Base-by-base conservation (phyloP, 345 rosid species). In the Diplotaxis tenuifolia region DNA sequence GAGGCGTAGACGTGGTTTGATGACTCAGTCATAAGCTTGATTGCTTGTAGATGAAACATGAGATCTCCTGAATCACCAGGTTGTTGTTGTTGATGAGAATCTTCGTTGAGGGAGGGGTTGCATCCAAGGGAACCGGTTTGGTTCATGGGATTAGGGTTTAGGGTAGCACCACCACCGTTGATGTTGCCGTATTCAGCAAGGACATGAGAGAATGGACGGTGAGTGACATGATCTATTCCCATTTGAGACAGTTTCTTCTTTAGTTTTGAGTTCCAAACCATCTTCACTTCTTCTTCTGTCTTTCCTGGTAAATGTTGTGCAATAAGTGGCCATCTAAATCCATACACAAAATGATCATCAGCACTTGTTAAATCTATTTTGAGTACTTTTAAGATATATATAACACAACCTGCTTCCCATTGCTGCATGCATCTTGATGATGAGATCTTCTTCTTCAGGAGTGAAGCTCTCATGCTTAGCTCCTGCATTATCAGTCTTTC, bases 161-260 rank as follows among this genome's bases (percentile, higher is more conserved):
- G 36, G 66, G 25, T 68, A 68, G 60, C 73, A 60, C 70, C 70
- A 63, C 92, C 50, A 63, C 92, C 84, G 2, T 89, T 86, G 32
- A 92, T 92, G 86, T 77, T 88, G 38, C 93, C 99, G 69, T 86
- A 95, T 61, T 95, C 96, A 31, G 92, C 89, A 28, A 92, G 85
- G 61, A 95, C 84, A 71, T 90, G 96, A 68, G 99, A 92, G 75
- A 92, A 90, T 1, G 99, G 96, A 50, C 86, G 87, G 55, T 95
- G 99, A 29, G 97, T 92, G 62, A 90, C 88, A 27, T 89, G 99
- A 76, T 95, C 99, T 40, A 95, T 95, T 20, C 99, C 99, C 93
- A 87, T 90, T 49, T 87, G 92, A n/a, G 82, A 65, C 25, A 95
- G 92, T 85, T 87, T 95, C 84, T 92, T 92, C 80, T 83, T 85